Percentiles rank a stretch among this genome's conserved stretches.
Conservation (phyloP, 768 basidiomycete species). For the Termitomyces eurrhizus region DNA sequence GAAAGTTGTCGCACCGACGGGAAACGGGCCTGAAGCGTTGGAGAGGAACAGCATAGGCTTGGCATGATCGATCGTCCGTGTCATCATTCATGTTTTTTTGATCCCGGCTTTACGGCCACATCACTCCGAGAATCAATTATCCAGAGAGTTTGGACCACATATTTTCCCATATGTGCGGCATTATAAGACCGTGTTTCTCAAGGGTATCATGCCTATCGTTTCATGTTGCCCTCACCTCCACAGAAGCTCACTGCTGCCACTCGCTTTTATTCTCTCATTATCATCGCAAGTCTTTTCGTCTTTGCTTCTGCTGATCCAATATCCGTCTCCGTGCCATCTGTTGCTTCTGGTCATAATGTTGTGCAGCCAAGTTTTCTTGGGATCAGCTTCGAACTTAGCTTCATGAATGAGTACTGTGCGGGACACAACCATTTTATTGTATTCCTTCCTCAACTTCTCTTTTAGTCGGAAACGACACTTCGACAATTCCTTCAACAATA, state of each 20-base stretch:
- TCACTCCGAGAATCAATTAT: background rate
- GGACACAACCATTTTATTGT: conserved; percentile 5
- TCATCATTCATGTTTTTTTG: background rate
- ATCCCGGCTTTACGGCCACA: background rate
- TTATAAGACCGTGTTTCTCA: background rate
- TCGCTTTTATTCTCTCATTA: conserved; percentile 13
- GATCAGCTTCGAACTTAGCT: conserved; percentile 61
- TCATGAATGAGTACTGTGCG: conserved; percentile 53
- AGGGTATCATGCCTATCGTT: background rate
- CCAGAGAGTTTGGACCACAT: background rate
- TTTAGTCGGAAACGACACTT: conserved; percentile 49
- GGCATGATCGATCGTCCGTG: background rate
- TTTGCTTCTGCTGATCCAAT: conserved; percentile 24
- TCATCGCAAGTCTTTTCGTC: conserved; percentile 5
- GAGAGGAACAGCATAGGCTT: conserved; percentile 42
- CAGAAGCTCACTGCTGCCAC: conserved; percentile 2
- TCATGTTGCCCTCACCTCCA: conserved; percentile 6
- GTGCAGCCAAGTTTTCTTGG: conserved; percentile 58
- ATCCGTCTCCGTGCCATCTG: conserved; percentile 27
- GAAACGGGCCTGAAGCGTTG: conserved; percentile 39
- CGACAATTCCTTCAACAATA: conserved; percentile 46
- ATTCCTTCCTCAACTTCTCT: background rate
- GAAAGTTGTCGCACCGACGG: conserved; percentile 60
- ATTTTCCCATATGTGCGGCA: background rate
- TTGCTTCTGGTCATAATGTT: conserved; percentile 31